Conservation (phyloP, 2,329 filamentous ascomycete genomes). For the Alternaria sp. region DNA sequence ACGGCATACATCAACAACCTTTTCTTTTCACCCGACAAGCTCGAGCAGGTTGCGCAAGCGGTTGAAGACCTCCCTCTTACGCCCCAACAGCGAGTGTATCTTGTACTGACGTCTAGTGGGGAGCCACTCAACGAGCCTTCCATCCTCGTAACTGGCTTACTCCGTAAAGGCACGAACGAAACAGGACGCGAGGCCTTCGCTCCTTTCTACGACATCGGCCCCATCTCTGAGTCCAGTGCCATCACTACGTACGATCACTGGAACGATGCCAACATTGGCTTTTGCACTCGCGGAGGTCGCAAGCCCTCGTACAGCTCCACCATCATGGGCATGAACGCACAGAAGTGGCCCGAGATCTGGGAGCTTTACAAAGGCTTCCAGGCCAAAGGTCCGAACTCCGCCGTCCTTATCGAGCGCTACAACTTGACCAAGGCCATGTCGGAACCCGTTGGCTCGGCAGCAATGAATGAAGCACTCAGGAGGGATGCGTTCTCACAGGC, state of each 20-base stretch:
- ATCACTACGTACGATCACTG: constrained; percentile 47
- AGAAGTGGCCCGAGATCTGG: constrained; percentile 51
- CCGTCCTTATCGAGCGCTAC: constrained; percentile 48
- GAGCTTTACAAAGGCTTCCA: constrained; percentile 49
- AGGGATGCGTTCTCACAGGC: constrained; percentile 47
- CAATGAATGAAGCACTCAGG: constrained; percentile 39
- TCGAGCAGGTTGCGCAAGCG: constrained; percentile 44
- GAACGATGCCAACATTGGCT: constrained; percentile 49
- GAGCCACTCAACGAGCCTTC: constrained; percentile 26
- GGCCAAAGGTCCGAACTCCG: constrained; percentile 39
- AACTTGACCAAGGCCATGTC: constrained; percentile 40
- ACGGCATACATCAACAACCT: constrained; percentile 35
- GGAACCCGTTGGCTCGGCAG: constrained; percentile 12
- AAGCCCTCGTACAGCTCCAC: constrained; percentile 50
- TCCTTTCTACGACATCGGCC: constrained; percentile 45
- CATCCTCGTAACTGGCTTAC: constrained; percentile 41
- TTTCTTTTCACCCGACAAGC: constrained; percentile 31
- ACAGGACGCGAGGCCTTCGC: constrained; percentile 44
- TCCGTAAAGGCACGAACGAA: constrained; percentile 42
- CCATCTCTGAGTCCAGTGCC: constrained; percentile 16
- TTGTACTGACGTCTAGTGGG: constrained; percentile 41
- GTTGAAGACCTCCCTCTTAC: constrained; percentile 47
- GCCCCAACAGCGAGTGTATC: constrained; percentile 46
- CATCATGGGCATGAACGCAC: constrained; percentile 43
- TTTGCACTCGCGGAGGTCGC: constrained; percentile 47